Base-by-base conservation (phyloP, 2,329 filamentous ascomycete species). In the Diaporthe capsici region DNA sequence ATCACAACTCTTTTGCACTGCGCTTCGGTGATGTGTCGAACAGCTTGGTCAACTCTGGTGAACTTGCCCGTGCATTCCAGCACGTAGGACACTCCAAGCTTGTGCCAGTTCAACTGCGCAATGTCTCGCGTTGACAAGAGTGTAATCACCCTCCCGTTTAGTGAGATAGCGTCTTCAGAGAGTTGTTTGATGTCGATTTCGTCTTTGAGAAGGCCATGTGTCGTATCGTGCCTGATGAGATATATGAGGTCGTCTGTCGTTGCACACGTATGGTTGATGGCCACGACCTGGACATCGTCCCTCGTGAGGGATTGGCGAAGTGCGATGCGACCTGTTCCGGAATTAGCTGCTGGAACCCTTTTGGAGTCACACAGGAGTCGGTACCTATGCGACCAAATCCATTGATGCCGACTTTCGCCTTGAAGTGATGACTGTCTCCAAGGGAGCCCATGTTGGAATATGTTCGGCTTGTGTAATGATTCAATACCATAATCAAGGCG, bases 231-330 rank as follows among this genome's bases (percentile, higher is more conserved):
- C 53, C 53, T 57, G 28, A 57, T 57, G 9, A 57, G 53, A 22
- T 57, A 57, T 57, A 57, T 57, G 53, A 57, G 53, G 53, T 57
- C 53, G 53, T 57, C 53, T 20, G 53, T 34, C 53, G 53, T 57
- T 34, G 28, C 53, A 37, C 53, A 57, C 17, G 28, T 57, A 22
- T 57, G 53, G 53, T 57, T 57, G 28, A 57, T 57, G 28, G 53
- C 53, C 53, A 57, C 53, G 28, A 34, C 28, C 28, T 57, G 28
- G 53, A 57, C 28, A 22, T 57, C 28, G 53, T 57, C 53, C 8
- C 53, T 57, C 53, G 53, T 22, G 53, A 57, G 28, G 28, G 53
- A 57, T 57, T 57, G 53, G 53, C 53, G 53, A 57, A 57, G 53
- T 57, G 28, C 53, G 22, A 57, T 57, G 53, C 53, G 53, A 57